Evolutionary conservation across 345 rosid species (phyloP).

Genomic region (Gossypium herbaceum): DNA sequence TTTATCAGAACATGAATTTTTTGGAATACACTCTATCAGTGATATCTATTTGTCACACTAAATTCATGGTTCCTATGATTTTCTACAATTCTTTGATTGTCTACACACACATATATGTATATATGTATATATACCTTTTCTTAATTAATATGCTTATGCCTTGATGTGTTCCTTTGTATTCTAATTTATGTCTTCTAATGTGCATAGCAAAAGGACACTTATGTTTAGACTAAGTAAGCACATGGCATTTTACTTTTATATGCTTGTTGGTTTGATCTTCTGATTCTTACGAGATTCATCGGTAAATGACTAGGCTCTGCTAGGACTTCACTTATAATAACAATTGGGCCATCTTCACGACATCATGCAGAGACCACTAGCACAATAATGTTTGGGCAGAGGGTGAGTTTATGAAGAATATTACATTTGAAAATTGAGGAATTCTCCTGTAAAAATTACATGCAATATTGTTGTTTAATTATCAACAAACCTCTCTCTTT

Average conservation of each 20-base stretch:
- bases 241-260: neutral
- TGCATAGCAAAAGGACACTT: neutral
- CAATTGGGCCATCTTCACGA: slow-evolving; percentile 78
- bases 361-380: slow-evolving; percentile 84
- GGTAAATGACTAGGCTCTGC: slow-evolving; percentile 63
- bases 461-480: neutral
- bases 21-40: neutral
- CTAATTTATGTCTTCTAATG: neutral
- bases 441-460: neutral
- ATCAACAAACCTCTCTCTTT: neutral
- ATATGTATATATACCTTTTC: neutral
- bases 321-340: slow-evolving; percentile 84
- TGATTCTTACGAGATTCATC: slow-evolving; percentile 11
- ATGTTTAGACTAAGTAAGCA: neutral
- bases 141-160: neutral
- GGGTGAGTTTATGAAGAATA: slow-evolving; percentile 47
- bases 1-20: neutral
- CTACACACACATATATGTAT: no score
- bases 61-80: neutral
- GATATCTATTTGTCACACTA: neutral
- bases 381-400: slow-evolving; percentile 89
- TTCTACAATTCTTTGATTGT: neutral
- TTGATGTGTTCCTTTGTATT: neutral
- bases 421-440: neutral
- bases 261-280: neutral